Conservation (phyloP, 2,329 filamentous ascomycete genomes). For the Chaetomium sp. region DNA sequence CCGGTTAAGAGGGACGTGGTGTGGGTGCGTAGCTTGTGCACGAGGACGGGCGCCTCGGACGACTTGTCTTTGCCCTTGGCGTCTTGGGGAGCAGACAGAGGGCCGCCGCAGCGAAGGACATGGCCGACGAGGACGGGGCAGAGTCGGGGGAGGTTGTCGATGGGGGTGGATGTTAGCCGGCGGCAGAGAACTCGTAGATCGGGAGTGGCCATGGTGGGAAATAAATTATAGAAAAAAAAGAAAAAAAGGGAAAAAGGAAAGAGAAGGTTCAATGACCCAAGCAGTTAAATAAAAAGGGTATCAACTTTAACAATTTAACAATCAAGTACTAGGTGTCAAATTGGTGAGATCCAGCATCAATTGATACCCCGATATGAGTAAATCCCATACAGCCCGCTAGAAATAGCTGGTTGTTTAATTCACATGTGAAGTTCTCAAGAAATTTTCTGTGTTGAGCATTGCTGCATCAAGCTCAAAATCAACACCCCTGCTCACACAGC, state of each 20-base stretch:
- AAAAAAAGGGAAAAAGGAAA: background rate
- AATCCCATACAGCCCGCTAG: background rate
- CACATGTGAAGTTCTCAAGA: constrained; percentile 2
- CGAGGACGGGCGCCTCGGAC: constrained; percentile 60
- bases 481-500: too few relatives aligned
- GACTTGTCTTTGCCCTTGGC: constrained; percentile 52
- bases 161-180: constrained; percentile 63
- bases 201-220: constrained; percentile 25
- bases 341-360: too few relatives aligned
- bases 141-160: constrained; percentile 66
- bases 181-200: constrained; percentile 61
- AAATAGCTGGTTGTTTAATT: background rate
- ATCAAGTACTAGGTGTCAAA: background rate
- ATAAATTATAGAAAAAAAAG: background rate
- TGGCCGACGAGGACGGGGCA: constrained; percentile 62
- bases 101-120: constrained; percentile 48
- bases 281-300: background rate
- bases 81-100: constrained; percentile 59
- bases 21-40: constrained; percentile 77
- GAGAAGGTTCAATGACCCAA: background rate
- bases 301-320: background rate
- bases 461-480: too few relatives aligned
- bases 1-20: constrained; percentile 74
- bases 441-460: constrained; percentile 4
- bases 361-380: too few relatives aligned